A percentile compares a stretch with the other conserved stretches of the same genome.
These are phyloP conservation scores for Saturnispora quitensis DNA, from an alignment of 805 yeast species.

Conservation along the genomic window DNA sequence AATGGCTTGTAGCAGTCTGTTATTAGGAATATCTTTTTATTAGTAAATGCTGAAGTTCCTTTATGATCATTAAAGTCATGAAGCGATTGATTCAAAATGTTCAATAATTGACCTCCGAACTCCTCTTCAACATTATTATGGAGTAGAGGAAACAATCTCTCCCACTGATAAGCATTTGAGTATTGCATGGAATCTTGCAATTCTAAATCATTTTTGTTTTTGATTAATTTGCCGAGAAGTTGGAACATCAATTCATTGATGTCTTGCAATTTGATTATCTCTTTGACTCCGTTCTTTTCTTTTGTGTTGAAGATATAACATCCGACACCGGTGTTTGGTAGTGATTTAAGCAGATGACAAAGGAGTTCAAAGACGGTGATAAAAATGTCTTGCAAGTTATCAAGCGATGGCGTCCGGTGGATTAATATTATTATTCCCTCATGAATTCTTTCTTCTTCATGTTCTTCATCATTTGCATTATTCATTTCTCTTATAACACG, in stretches of 20 bases:
- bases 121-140: slow-evolving; percentile 16
- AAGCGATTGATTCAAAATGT: slow-evolving; percentile 41
- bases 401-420: slow-evolving; percentile 43
- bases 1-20: slow-evolving; percentile 71
- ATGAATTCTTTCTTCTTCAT: slow-evolving; percentile 37
- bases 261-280: slow-evolving; percentile 43
- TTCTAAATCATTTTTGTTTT: slow-evolving; percentile 1
- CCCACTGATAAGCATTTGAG: slow-evolving; percentile 7
- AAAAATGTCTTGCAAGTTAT: slow-evolving; percentile 35
- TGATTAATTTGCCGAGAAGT: slow-evolving; percentile 38
- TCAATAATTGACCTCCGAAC: slow-evolving; percentile 29
- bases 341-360: slow-evolving; percentile 52
- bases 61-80: slow-evolving; percentile 42
- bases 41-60: slow-evolving; percentile 38
- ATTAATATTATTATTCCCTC: slow-evolving; percentile 59
- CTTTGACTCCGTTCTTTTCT: slow-evolving; percentile 34
- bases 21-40: slow-evolving; percentile 56
- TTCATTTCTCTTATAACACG: neutral
- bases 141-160: slow-evolving; percentile 24
- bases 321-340: slow-evolving; percentile 69
- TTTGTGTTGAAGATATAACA: slow-evolving; percentile 50
- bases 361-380: slow-evolving; percentile 52
- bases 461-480: neutral
- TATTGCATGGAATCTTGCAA: slow-evolving; percentile 6
- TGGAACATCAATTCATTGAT: slow-evolving; percentile 53